phyloP scores from a whole-genome alignment of 306 rosid species.

The Cicer judaicum region DNA sequence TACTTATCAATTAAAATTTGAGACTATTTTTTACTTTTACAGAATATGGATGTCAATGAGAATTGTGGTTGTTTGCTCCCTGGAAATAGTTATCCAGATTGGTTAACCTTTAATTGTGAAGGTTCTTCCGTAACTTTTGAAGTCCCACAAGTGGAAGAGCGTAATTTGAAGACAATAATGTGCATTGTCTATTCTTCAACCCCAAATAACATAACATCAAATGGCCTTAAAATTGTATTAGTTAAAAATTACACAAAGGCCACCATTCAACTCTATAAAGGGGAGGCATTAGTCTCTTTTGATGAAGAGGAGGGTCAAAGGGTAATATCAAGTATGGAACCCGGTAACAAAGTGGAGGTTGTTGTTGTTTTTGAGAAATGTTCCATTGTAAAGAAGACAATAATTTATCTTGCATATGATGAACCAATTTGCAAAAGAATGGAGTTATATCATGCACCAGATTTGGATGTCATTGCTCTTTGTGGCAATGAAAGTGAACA shows the following conservation, averaged over 20 bases:
- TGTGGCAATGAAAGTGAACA: no score
- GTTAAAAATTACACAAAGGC: background rate
- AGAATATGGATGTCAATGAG: no score
- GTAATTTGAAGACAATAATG: background rate
- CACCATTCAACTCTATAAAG: background rate
- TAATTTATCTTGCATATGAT: background rate
- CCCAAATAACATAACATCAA: background rate
- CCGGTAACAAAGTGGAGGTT: slow-evolving; percentile 2
- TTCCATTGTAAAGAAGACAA: background rate
- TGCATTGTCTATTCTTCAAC: background rate
- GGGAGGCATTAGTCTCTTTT: background rate
- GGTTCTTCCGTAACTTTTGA: slow-evolving; percentile 3
- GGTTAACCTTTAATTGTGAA: background rate
- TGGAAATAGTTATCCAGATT: background rate
- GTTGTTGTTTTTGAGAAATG: background rate
- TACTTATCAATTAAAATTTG: no score
- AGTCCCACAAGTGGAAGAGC: background rate
- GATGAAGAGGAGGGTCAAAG: background rate
- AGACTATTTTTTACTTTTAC: background rate
- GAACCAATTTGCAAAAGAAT: background rate
- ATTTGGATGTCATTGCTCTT: no score
- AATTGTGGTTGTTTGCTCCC: no score
- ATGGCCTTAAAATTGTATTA: background rate
- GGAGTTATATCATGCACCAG: background rate
- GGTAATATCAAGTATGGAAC: slow-evolving; percentile 5